Evolutionary conservation across 2,329 filamentous ascomycete species (phyloP), one percentile per base, ranked within the genome.

Genomic region (Ascochyta clinopodiicola): DNA sequence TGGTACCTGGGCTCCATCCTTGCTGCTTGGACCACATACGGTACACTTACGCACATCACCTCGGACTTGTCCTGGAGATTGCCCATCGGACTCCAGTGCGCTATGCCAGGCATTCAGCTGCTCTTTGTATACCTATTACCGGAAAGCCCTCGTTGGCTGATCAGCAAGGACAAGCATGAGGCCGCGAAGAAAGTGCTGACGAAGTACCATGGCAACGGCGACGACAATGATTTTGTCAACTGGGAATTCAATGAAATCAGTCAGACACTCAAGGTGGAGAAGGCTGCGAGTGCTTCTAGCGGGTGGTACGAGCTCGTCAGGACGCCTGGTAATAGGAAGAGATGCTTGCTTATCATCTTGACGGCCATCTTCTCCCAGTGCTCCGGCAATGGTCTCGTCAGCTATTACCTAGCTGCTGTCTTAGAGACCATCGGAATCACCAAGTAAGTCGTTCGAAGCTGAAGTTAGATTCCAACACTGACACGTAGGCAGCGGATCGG

Each of bases 61-160:
- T 48, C 47, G 21, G 58, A 35, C 32, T 10, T 51, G 13, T 57
- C 55, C 8, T 89, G 87, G 87, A 78, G 85, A 46, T 82, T 82
- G 39, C 85, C 87, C 49, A 83, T 84, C n/a, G 77, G 88, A 19
- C 75, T 88, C 22, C 86, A 89, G 74, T 79, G 82, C 31, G 72
- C 85, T 2, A 84, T 85, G 1, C 85, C 86, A 1, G 61, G 84
- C 6, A 77, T 88, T 51, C 86, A 88, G 76, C 77, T 88, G 24
- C 44, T 74, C 12, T 84, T 84, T 63, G 84, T 90, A 69, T 88
- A 82, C 31, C 47, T 74, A 12, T 59, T 88, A 10, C 86, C 87
- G 6, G 87, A 89, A 72, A 86, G 82, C 0, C 53, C 57, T 3
- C 57, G 56, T 17, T 59, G 56, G 58, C 35, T 63, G 12, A 53